A percentile compares a stretch with the other conserved stretches of the same genome.
Conservation (phyloP, 129 eudicot genomes). For the Artemisia annua region DNA sequence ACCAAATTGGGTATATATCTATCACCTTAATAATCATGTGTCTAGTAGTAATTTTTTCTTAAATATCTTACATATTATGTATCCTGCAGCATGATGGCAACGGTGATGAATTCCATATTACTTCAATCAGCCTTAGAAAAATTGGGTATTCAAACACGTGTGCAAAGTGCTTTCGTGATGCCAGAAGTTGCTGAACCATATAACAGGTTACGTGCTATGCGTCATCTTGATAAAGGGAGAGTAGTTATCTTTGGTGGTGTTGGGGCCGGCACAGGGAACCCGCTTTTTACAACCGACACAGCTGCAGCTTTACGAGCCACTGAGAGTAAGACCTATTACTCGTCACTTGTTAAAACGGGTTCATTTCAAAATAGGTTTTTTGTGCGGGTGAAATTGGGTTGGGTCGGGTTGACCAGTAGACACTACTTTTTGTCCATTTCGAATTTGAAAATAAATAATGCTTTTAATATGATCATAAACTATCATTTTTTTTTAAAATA, state of each 20-base stretch:
- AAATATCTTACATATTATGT: background rate
- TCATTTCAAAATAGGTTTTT: background rate
- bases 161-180: conserved; percentile 54
- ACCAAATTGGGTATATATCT: conserved; percentile 39
- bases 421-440: background rate
- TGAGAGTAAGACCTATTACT: conserved; percentile 28
- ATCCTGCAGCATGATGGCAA: conserved; percentile 50
- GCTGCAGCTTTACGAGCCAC: conserved; percentile 52
- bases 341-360: background rate
- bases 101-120: conserved; percentile 55
- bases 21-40: background rate
- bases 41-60: conserved; percentile 5
- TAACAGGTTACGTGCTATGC: conserved; percentile 47
- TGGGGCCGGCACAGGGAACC: conserved; percentile 49
- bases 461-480: no score
- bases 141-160: conserved; percentile 48
- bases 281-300: conserved; percentile 51
- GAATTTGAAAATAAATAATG: no score
- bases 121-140: conserved; percentile 56
- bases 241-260: conserved; percentile 50
- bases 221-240: conserved; percentile 56
- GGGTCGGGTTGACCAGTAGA: background rate
- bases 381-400: background rate
- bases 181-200: conserved; percentile 52
- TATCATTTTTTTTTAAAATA: no score